Conservation (phyloP, 306 rosid species). For the Ormosia emarginata region DNA sequence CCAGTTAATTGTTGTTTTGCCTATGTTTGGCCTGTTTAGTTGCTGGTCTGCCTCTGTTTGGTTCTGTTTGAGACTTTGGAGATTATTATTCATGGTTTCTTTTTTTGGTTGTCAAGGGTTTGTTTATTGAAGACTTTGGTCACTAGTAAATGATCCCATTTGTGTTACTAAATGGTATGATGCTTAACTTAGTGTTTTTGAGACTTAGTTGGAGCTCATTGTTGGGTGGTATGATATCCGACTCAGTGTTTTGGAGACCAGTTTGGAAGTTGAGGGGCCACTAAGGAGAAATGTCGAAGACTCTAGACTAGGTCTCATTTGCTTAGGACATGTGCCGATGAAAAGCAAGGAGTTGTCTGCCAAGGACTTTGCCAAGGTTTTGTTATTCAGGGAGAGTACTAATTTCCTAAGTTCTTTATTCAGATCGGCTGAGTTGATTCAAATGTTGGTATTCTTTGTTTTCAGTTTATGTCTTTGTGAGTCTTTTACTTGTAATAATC, state of each 20-base stretch:
- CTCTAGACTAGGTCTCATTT: not conserved
- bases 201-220: not conserved
- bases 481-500: too few relatives aligned
- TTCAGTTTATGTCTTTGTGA: too few relatives aligned
- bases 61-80: not conserved
- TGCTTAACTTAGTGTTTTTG: not conserved
- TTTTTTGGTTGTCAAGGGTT: not conserved
- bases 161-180: not conserved
- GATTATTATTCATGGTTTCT: not conserved
- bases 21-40: not conserved
- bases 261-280: not conserved
- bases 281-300: not conserved
- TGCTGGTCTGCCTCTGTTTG: not conserved
- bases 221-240: not conserved
- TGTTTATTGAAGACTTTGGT: not conserved
- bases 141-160: not conserved
- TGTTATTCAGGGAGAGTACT: not conserved
- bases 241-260: not conserved
- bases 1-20: not conserved
- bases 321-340: not conserved
- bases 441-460: too few relatives aligned
- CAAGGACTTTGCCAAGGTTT: not conserved
- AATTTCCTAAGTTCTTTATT: not conserved
- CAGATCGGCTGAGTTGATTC: too few relatives aligned
- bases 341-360: not conserved